A percentile compares a stretch with the other conserved stretches of the same genome.
Conservation (phyloP, 495 filamentous ascomycete species). For the Elaphomyces granulatus region DNA sequence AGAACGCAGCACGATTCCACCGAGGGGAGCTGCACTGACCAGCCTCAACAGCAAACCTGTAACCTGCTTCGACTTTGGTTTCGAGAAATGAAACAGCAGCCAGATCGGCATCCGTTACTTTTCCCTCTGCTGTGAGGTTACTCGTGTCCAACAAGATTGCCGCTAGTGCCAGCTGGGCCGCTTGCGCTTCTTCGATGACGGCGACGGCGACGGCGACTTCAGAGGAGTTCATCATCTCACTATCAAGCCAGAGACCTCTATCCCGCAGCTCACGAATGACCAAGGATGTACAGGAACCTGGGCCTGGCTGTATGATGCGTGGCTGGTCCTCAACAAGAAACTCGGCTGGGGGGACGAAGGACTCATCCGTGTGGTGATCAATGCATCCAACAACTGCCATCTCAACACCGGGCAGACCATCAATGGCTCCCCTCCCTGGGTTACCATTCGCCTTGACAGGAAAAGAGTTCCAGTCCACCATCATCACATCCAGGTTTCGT, state of each 20-base stretch:
- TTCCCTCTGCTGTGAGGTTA: slow-evolving; percentile 53
- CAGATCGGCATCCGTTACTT: slow-evolving; percentile 58
- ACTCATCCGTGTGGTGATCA: slow-evolving; percentile 85
- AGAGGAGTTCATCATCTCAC: not conserved
- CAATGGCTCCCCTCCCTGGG: slow-evolving; percentile 17
- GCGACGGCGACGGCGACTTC: slow-evolving; percentile 11
- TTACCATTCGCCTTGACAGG: slow-evolving; percentile 27
- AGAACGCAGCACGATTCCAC: slow-evolving; percentile 49
- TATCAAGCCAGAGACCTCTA: slow-evolving; percentile 35
- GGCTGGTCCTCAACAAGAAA: slow-evolving; percentile 20
- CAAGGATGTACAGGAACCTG: slow-evolving; percentile 70
- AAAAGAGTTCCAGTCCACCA: slow-evolving; percentile 86
- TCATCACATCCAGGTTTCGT: slow-evolving; percentile 25
- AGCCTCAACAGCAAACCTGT: slow-evolving; percentile 2
- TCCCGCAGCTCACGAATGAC: slow-evolving; percentile 46
- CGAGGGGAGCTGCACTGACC: slow-evolving; percentile 5
- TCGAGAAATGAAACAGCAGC: slow-evolving; percentile 51
- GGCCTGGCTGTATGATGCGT: slow-evolving; percentile 47
- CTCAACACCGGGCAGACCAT: slow-evolving; percentile 23
- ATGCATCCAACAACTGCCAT: slow-evolving; percentile 55
- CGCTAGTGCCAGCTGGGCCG: slow-evolving; percentile 64
- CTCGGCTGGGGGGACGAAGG: slow-evolving; percentile 31
- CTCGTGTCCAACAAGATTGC: slow-evolving; percentile 75
- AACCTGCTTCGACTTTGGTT: slow-evolving; percentile 25
- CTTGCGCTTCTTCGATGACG: slow-evolving; percentile 29